These are phyloP conservation scores for Cystobasidiopsis lactophilus DNA, from an alignment of 768 basidiomycete species.

Conservation along the genomic window DNA sequence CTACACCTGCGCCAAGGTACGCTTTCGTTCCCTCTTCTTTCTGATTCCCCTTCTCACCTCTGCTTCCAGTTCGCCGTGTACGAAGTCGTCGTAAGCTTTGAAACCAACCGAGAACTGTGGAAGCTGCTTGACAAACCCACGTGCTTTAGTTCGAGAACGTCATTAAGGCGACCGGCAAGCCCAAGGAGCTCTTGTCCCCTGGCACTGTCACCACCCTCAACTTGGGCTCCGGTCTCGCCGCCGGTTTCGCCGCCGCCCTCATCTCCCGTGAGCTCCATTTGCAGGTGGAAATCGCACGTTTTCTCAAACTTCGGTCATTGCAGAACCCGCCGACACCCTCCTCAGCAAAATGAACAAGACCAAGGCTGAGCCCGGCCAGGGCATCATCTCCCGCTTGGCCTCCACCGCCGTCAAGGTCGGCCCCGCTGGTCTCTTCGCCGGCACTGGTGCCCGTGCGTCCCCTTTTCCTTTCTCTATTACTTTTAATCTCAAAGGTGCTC, in stretches of 20 bases:
- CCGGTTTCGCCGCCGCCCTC: conserved; percentile 74
- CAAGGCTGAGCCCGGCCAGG: conserved; percentile 20
- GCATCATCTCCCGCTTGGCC: conserved; percentile 7
- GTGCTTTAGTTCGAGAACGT: conserved; percentile 31
- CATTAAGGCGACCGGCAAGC: conserved; percentile 29
- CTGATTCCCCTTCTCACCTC: not conserved
- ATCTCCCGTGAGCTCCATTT: too few species aligned
- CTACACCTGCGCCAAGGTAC: conserved; percentile 27
- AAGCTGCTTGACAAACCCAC: too few species aligned
- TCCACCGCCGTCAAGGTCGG: conserved; percentile 14
- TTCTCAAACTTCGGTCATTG: conserved; percentile 18
- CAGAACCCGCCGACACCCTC: conserved; percentile 20
- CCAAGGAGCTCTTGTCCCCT: conserved; percentile 3
- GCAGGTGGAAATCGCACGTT: too few species aligned
- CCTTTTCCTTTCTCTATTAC: conserved; percentile 1
- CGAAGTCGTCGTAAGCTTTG: too few species aligned
- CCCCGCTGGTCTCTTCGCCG: conserved; percentile 15
- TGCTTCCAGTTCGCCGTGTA: conserved; percentile 16
- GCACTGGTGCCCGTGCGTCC: conserved; percentile 17
- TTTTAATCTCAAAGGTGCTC: not conserved
- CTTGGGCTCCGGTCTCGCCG: conserved; percentile 17
- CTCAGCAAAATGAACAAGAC: conserved; percentile 20
- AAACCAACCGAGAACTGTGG: too few species aligned
- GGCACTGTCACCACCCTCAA: conserved; percentile 16
- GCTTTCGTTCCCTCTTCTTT: not conserved